A percentile compares a stretch with the other conserved stretches of the same genome.
Evolutionary conservation across 2,329 filamentous ascomycete species (phyloP).

Genomic region (Biscogniauxia marginata): DNA sequence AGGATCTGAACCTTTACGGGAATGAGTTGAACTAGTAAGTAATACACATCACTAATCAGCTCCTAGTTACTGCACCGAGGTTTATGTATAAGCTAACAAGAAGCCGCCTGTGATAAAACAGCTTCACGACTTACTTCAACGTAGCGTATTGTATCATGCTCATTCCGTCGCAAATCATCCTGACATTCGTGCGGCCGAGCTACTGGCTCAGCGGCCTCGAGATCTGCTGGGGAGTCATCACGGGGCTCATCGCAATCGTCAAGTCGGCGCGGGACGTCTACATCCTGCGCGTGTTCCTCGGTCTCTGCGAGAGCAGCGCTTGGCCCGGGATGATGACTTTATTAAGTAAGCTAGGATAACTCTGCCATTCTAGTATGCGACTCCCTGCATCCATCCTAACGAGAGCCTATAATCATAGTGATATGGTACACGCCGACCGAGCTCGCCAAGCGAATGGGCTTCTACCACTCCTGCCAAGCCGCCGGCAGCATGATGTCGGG

Average conservation of each 20-base stretch:
- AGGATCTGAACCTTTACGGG: slow-evolving; percentile 28
- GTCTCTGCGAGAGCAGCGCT: slow-evolving; percentile 38
- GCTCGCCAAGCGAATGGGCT: slow-evolving; percentile 51
- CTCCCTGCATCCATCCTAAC: slow-evolving; percentile 9
- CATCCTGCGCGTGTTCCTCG: slow-evolving; percentile 39
- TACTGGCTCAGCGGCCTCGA: slow-evolving; percentile 36
- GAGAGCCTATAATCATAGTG: slow-evolving; percentile 26
- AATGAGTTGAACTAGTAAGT: slow-evolving; percentile 31
- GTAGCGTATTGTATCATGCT: slow-evolving; percentile 37
- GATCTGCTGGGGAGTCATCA: slow-evolving; percentile 35
- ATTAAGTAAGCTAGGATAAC: slow-evolving; percentile 31
- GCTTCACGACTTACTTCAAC: slow-evolving; percentile 36
- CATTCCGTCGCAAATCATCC: slow-evolving; percentile 36
- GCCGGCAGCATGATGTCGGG: slow-evolving; percentile 53
- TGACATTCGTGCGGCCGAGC: slow-evolving; percentile 37
- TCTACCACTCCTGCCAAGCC: slow-evolving; percentile 53
- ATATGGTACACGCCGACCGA: slow-evolving; percentile 43
- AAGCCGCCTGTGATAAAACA: slow-evolving; percentile 12
- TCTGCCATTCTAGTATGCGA: neutral
- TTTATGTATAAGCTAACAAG: too few relatives aligned
- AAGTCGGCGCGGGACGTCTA: slow-evolving; percentile 37
- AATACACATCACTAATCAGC: too few relatives aligned
- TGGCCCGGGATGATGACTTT: slow-evolving; percentile 46
- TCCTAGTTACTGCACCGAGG: too few relatives aligned
- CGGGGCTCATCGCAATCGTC: slow-evolving; percentile 32